Evolutionary conservation across 208 protist species (phyloP), one percentile per base, ranked within the genome.

Genomic region (Spongospora subterranea): DNA sequence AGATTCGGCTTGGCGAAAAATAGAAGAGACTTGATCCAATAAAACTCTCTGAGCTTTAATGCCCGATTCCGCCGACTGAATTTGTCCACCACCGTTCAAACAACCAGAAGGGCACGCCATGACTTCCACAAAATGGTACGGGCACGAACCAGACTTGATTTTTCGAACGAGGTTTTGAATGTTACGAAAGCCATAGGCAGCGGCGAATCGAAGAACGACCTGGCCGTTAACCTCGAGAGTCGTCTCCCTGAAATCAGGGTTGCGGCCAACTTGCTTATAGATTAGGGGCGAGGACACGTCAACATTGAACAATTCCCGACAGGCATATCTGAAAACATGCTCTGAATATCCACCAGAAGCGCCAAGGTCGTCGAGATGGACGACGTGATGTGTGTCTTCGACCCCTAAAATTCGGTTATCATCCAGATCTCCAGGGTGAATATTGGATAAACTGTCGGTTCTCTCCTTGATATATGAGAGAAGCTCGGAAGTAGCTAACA

Each of bases 81-180:
- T 89, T 89, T 99, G 98, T 11, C 97, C 98, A n/a, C 98, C 97
- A 39, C 98, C 98, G 92, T 99, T 99, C n/a, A 98, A 90, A 94
- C 98, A 99, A 45, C 97, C 97, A 77, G 94, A 94, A 13, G 98
- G 98, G 92, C 98, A 99, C 17, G 98, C 98, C 98, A 99, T 98
- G 20, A 99, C 88, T 93, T 99, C 98, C n/a, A 99, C 94, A 94
- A 98, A 99, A 41, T 98, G 95, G 65, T 95, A 97, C 13, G 71
- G 13, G 35, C 45, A 94, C 88, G 71, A 88, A 32, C 88, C 77
- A 29, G 93, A 95, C 92, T 98, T 98, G 39, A 99, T 77, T 29
- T 96, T 96, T 24, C 97, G 96, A 38, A 99, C 96, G 11, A 98
- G 90, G 94, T 98, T 99, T 94, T 98, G 97, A 90, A 99, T 99